Evolutionary conservation across 345 rosid genomes (phyloP), one percentile per base, ranked within the genome.

Genomic region (Bruguiera parviflora): DNA sequence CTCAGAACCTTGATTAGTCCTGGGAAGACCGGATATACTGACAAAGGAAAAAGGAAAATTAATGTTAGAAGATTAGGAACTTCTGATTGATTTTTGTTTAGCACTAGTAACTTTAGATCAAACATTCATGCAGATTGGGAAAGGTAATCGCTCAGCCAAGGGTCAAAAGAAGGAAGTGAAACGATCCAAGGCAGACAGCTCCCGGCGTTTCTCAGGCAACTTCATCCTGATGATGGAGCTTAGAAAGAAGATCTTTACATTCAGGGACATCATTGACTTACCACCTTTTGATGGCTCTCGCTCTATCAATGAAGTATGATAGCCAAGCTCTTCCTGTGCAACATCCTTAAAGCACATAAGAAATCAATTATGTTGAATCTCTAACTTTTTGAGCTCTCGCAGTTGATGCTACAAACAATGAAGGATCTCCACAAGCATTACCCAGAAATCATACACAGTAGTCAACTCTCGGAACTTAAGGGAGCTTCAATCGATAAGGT

Each of bases 241-340:
- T 31, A 86, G 85, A 25, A 81, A 84, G 71, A 89, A 87, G 84
- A 88, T 88, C 29, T 60, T 76, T 71, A 64, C 68, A 31, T 92
- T 92, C 72, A 78, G 98, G 61, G 96, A 92, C 75, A 67, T 81
- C 67, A 73, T 89, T 74, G 96, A 89, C 66, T 81, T 92, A 20
- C 86, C 93, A 56, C 71, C 86, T 65, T 72, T 77, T 35, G 85
- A 76, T 27, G 71, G 78, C 59, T 86, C 90, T 27, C 18, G 4
- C 5, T 43, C 49, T 43, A 15, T 43, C 21, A 68, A 76, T 33
- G 80, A 87, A 78, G 97, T 91, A 75, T 0, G 29, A n/a, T 32
- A 20, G 29, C 46, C 25, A 20, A 47, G 5, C n/a, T 19, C 20
- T 31, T 8, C 29, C 56, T 53, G 20, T 27, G 2, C 56, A 53